Conservation (phyloP, 1,284 basidiomycete genomes). For the Cryptococcus wingfieldii region DNA sequence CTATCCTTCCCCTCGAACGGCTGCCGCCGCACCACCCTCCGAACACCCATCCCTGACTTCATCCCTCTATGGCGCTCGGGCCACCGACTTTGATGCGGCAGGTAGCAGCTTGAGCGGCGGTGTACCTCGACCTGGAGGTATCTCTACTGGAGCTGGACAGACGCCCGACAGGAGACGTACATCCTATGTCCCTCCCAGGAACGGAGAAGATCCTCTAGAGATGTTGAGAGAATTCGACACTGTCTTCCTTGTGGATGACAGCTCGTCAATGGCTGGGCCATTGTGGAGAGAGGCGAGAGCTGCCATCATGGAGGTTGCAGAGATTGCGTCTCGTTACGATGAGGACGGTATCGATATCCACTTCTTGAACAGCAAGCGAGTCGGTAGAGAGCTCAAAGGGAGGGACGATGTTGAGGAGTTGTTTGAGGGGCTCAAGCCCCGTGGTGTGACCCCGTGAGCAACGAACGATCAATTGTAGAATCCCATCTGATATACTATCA, state of each 20-base stretch:
- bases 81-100: no score
- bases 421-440: slow-evolving; percentile 40
- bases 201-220: slow-evolving; percentile 35
- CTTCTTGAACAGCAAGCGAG: slow-evolving; percentile 45
- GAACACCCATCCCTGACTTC: background rate
- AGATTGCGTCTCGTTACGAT: slow-evolving; percentile 37
- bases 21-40: background rate
- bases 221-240: slow-evolving; percentile 45
- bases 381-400: slow-evolving; percentile 40
- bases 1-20: no score
- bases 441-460: slow-evolving; percentile 41
- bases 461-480: background rate
- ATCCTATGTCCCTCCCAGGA: slow-evolving; percentile 2
- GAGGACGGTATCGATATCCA: slow-evolving; percentile 45
- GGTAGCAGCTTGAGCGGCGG: no score
- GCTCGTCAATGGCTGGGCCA: slow-evolving; percentile 37
- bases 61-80: background rate
- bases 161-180: background rate
- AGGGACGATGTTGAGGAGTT: slow-evolving; percentile 44
- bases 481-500: background rate
- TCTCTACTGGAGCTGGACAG: no score
- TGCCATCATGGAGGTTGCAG: slow-evolving; percentile 41
- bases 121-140: no score
- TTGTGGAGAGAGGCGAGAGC: slow-evolving; percentile 38
- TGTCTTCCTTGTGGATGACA: slow-evolving; percentile 45